A percentile compares a stretch with the other conserved stretches of the same genome.
These are phyloP conservation scores for Cryphonectria carpinicola DNA, from an alignment of 2,329 filamentous ascomycete genomes.

Conservation along the genomic window DNA sequence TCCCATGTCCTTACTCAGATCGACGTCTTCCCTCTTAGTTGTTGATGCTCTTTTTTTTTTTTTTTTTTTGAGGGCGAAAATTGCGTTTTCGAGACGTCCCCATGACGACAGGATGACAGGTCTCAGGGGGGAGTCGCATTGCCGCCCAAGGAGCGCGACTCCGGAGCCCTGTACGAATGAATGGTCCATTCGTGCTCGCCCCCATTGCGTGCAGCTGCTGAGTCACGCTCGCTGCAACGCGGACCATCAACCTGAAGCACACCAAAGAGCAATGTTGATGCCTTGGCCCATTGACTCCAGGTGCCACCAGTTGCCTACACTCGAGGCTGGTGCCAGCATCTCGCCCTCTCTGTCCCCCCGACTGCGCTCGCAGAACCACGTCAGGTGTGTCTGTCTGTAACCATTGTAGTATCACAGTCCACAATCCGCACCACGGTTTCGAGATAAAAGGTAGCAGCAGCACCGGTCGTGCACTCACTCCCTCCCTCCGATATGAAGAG, in stretches of 20 bases:
- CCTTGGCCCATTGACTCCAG: not conserved
- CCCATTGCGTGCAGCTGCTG: not conserved
- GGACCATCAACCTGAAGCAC: not conserved
- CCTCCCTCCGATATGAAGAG: not conserved
- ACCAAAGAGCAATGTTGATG: not conserved
- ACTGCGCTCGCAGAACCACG: not conserved
- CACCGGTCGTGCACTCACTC: not conserved
- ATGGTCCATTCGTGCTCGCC: not conserved
- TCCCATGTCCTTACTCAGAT: conserved; percentile 4
- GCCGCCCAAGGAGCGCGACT: not conserved
- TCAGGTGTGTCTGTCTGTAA: not conserved
- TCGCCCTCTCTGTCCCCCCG: not conserved
- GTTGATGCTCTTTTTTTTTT: conserved; percentile 19
- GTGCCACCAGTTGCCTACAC: not conserved
- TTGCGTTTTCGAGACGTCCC: not conserved
- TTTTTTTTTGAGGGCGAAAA: conserved; percentile 15
- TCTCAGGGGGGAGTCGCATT: not conserved
- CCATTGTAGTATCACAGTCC: conserved; percentile 14
- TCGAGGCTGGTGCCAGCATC: not conserved
- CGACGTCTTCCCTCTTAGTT: not conserved
- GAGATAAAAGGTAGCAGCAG: conserved; percentile 5
- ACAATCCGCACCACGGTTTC: conserved; percentile 8
- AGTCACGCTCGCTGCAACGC: not conserved
- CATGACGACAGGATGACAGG: not conserved
- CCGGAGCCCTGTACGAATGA: not conserved